phyloP scores from a whole-genome alignment of 2,329 filamentous ascomycete genomes.

The Fusarium udum region DNA sequence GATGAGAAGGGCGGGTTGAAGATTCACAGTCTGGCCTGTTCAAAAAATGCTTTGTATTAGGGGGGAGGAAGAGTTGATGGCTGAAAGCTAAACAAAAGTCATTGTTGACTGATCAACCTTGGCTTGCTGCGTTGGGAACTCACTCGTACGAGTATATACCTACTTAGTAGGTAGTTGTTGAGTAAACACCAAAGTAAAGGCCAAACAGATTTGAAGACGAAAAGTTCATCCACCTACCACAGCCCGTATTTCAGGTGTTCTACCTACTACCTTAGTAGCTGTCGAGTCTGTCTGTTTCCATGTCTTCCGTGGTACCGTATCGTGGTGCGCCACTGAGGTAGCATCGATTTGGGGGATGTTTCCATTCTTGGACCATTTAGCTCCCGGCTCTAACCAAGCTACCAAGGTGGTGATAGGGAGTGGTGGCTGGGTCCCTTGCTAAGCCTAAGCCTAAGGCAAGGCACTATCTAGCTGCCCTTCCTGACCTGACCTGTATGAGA shows the following conservation, averaged over 20 bases:
- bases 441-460: not conserved
- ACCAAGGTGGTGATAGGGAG: conserved; percentile 19
- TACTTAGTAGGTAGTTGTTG: not conserved
- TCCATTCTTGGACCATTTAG: conserved; percentile 37
- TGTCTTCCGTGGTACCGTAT: not conserved
- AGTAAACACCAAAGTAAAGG: not conserved
- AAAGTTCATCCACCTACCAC: not conserved
- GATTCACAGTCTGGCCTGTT: not conserved
- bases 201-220: not conserved
- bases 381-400: conserved; percentile 31
- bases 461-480: conserved; percentile 3
- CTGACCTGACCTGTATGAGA: not conserved
- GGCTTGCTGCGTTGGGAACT: not conserved
- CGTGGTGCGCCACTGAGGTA: conserved; percentile 29
- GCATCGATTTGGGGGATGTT: conserved; percentile 16
- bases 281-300: not conserved
- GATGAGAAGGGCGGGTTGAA: conserved; percentile 60
- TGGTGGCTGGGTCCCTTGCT: conserved; percentile 29
- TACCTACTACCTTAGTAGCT: not conserved
- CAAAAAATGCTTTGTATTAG: not conserved
- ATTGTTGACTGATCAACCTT: not conserved
- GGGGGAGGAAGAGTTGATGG: not conserved
- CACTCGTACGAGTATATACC: not conserved
- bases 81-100: not conserved
- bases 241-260: not conserved